Evolutionary conservation across 2,329 filamentous ascomycete genomes (phyloP), one percentile per base, ranked within the genome.

Genomic region (Cladosporium sp.): DNA sequence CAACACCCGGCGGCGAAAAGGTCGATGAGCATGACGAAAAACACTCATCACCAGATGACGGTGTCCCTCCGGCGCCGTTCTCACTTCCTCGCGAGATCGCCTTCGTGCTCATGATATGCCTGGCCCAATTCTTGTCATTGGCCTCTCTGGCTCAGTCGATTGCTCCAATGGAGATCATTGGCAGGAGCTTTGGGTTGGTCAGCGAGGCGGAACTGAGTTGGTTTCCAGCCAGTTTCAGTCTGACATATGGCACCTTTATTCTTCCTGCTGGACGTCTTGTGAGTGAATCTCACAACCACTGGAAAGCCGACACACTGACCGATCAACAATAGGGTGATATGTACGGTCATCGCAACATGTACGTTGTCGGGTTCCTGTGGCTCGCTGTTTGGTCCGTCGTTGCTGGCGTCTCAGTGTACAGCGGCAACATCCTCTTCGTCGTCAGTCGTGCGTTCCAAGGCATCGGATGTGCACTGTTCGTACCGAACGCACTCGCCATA

Each of bases 231-330:
- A 70, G 63, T 11, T 75, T 73, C 63, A 67, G 64, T 41, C 58
- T 74, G 28, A 73, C 72, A 0, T 68, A 72, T 11, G 72, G 72
- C 14, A 73, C 71, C 3, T 74, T 74, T 58, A 74, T 75, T 52
- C 65, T 74, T 19, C 69, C 72, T 28, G 68, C 70, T 9, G 72
- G 72, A 9, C 65, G 71, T 13, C 55, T 73, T 2, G 46, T 49
- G 33, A 40, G 46, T 14, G 35, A n/a, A 16, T n/a, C 34, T 13
- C 35, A 38, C 3, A 6, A n/a, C 8, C 3, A 14, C 8, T 9
- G 13, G 13, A 3, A 42, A 19, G 40, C 8, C 7, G 8, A 28
- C 40, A 9, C 16, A 14, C 14, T 42, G 13, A 19, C 22, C 11
- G 6, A 3, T 18, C 9, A 11, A 4, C 9, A 9, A 18, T 16